Percentiles rank a stretch among this genome's conserved stretches.
Conservation (phyloP, 2,329 filamentous ascomycete species). For the Hymenoscyphus albidus region DNA sequence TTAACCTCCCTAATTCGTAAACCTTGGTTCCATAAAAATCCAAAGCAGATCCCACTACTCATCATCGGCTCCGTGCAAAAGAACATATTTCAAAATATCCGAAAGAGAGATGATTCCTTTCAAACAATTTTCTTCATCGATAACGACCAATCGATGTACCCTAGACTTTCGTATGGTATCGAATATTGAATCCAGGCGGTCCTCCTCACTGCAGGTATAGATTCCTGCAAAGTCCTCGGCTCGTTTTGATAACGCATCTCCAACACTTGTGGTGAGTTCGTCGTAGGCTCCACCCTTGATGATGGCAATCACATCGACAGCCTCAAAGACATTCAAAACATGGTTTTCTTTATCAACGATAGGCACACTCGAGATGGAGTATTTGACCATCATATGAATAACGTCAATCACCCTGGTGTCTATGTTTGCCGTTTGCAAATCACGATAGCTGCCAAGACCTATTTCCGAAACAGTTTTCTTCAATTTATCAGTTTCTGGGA, state of each 20-base stretch:
- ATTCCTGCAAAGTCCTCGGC: constrained; percentile 92
- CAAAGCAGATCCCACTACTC: constrained; percentile 21
- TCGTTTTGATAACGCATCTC: constrained; percentile 82
- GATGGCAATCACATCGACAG: constrained; percentile 92
- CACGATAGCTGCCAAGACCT: constrained; percentile 76
- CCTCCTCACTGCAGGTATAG: constrained; percentile 89
- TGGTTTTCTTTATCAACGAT: constrained; percentile 75
- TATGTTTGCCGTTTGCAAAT: constrained; percentile 82
- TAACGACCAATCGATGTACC: constrained; percentile 87
- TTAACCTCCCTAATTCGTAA: constrained; percentile 14
- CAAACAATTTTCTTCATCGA: constrained; percentile 83
- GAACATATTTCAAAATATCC: constrained; percentile 92
- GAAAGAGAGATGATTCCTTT: constrained; percentile 90
- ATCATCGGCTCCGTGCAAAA: constrained; percentile 54
- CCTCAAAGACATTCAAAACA: constrained; percentile 95
- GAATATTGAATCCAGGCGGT: constrained; percentile 92
- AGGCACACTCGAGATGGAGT: constrained; percentile 91
- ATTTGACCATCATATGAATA: constrained; percentile 86
- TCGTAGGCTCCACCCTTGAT: constrained; percentile 94
- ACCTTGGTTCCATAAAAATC: constrained; percentile 17
- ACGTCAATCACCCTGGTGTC: constrained; percentile 88
- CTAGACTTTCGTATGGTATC: constrained; percentile 93
- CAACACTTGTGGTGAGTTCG: constrained; percentile 79
- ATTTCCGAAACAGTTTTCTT: constrained; percentile 85
- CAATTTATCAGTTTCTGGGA: constrained; percentile 75